Conservation (phyloP, 2,329 filamentous ascomycete genomes). For the Didymella sp. region DNA sequence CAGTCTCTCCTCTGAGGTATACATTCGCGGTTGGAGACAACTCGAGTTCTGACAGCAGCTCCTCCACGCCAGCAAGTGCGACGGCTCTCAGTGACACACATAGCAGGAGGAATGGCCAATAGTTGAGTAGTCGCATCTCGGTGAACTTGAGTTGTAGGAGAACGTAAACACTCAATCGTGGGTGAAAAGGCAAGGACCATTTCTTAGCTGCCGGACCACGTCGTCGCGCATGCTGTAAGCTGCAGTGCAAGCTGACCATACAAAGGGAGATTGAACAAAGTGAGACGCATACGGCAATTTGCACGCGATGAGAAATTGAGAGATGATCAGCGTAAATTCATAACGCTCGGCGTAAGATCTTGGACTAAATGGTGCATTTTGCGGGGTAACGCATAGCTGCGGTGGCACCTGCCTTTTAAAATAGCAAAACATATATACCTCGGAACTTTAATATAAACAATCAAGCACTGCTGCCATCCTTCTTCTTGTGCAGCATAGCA, state of each 20-base stretch:
- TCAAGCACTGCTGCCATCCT: neutral
- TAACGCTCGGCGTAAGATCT: neutral
- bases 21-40: neutral
- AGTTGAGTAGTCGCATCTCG: neutral
- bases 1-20: neutral
- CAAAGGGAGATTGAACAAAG: neutral
- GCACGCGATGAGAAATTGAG: neutral
- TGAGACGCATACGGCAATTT: neutral
- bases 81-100: neutral
- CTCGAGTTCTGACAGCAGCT: neutral
- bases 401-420: neutral
- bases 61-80: neutral
- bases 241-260: neutral
- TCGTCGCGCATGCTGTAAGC: neutral
- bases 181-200: neutral
- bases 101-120: neutral
- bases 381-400: neutral
- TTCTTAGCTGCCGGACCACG: neutral
- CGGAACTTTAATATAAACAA: neutral
- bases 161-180: neutral
- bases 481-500: neutral
- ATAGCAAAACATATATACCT: neutral
- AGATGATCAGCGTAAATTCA: neutral
- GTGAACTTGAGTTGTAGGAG: neutral
- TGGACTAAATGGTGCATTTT: neutral